Base-by-base conservation (phyloP, 2,329 filamentous ascomycete genomes). In the Huntiella decipiens region DNA sequence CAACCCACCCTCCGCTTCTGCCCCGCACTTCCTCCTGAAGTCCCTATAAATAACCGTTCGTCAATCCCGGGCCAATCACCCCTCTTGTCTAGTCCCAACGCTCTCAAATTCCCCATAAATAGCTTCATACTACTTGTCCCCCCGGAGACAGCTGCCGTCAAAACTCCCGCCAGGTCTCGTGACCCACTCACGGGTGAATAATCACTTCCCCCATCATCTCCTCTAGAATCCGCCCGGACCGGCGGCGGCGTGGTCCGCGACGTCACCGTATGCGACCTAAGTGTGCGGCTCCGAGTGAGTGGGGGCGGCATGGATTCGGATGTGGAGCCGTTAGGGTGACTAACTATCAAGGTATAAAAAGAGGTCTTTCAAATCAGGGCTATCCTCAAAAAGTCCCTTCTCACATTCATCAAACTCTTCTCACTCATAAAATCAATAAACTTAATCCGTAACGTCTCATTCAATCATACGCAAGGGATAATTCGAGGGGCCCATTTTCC, bases 31-130 rank as follows among this genome's bases (percentile, higher is more conserved):
- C 45, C 39, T 0, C 71, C 69, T 3, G 70, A 71, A 54, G 82
- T 73, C 48, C 70, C 77, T 3, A 74, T 73, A 57, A 96, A 84
- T 2, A 80, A 82, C 43, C 78, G 68, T 0, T 68, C 58, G 1
- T 73, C 77, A 47, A 95, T 81, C 13, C 63, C 69, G 0, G 88
- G 88, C 82, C 87, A 95, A 61, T 92, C 85, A 1, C 74, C 66
- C 0, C 70, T 70, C 43, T 71, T 64, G 55, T 94, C 82, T 28
- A 96, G 71, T 55, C 92, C 76, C 19, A 98, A 70, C 3, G 96
- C 72, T 35, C 79, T 80, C 36, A 95, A 62, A 57, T 93, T 94
- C 33, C 79, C 85, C 44, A 94, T 65, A 58, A 95, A 91, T 8
- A 86, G 66, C 12, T 68, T 61, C 33, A 79, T 56, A 54, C 76